Evolutionary conservation across 139 green algal species (phyloP).

Genomic region (Ulvella scutata): DNA sequence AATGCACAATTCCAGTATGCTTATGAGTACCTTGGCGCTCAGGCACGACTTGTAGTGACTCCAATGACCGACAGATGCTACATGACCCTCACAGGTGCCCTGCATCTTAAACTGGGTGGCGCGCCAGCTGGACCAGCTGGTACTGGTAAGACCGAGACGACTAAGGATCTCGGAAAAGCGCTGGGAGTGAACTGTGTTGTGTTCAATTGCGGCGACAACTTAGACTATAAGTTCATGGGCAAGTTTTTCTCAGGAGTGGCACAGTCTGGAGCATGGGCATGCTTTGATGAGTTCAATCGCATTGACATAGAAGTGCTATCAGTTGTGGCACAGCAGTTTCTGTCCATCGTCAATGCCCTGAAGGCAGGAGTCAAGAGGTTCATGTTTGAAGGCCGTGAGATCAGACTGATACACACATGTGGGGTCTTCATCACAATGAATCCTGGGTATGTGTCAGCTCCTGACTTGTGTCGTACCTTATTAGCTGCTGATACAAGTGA

Average conservation of each 20-base stretch:
- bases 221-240: conserved; percentile 72
- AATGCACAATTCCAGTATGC: conserved; percentile 60
- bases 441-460: conserved; percentile 33
- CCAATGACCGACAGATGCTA: conserved; percentile 82
- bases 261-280: conserved; percentile 71
- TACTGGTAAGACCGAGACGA: conserved; percentile 79
- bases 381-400: conserved; percentile 71
- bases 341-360: conserved; percentile 65
- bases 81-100: conserved; percentile 67
- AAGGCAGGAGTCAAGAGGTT: conserved; percentile 49
- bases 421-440: conserved; percentile 89
- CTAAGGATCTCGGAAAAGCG: conserved; percentile 75
- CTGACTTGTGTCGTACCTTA: no score
- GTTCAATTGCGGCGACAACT: conserved; percentile 84
- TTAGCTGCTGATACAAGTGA: no score
- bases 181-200: conserved; percentile 78
- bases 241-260: conserved; percentile 76
- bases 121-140: conserved; percentile 65
- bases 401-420: conserved; percentile 54
- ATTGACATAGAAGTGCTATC: conserved; percentile 77
- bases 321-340: conserved; percentile 77
- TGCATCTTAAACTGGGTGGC: conserved; percentile 75
- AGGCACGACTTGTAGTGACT: conserved; percentile 68
- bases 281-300: conserved; percentile 86
- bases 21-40: conserved; percentile 80